These are phyloP conservation scores for Picea abies DNA, from an alignment of 83 land plant species.

Conservation along the genomic window DNA sequence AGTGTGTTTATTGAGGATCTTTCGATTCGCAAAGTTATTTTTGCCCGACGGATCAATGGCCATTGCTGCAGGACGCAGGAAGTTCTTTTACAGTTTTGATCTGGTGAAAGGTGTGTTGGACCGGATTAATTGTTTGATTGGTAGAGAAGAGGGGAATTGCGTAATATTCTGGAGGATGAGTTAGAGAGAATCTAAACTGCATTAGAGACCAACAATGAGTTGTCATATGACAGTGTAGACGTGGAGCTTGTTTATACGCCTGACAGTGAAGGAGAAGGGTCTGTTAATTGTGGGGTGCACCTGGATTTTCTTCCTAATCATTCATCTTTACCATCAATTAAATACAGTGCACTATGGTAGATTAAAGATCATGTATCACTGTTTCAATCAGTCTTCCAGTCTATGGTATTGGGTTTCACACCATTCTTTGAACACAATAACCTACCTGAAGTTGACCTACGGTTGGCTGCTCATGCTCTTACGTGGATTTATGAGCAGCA, in stretches of 20 bases:
- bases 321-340: constrained; percentile 28
- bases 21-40: too few species aligned
- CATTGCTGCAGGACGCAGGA: too few species aligned
- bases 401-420: constrained; percentile 55
- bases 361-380: constrained; percentile 38
- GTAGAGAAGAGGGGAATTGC: constrained; percentile 31
- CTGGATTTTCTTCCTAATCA: constrained; percentile 21
- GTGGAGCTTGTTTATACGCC: constrained; percentile 19
- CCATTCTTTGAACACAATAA: constrained; percentile 55
- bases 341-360: constrained; percentile 41
- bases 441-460: constrained; percentile 50
- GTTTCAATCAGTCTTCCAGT: constrained; percentile 53
- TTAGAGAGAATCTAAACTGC: too few species aligned
- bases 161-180: too few species aligned
- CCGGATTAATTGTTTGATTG: too few species aligned
- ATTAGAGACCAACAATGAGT: too few species aligned
- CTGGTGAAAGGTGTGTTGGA: too few species aligned
- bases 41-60: too few species aligned
- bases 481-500: constrained; percentile 49
- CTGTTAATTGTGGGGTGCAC: neutral
- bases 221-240: too few species aligned
- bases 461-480: constrained; percentile 47
- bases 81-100: too few species aligned
- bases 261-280: constrained; percentile 47
- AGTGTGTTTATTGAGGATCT: too few species aligned